These are phyloP conservation scores for Tetracladium setigerum DNA, from an alignment of 495 filamentous ascomycete genomes.

Conservation along the genomic window DNA sequence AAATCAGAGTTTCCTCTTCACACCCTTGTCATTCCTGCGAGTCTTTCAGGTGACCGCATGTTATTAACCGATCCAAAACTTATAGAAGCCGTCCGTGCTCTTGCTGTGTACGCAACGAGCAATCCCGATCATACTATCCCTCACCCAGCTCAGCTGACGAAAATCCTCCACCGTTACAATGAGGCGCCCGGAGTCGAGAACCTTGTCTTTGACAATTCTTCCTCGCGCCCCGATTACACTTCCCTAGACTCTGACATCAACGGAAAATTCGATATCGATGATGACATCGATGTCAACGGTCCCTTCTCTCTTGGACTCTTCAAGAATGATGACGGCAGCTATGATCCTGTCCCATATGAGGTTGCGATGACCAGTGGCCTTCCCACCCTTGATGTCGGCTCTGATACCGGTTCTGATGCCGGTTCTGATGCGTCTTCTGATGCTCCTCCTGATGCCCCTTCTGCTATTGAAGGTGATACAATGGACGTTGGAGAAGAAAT, in stretches of 20 bases:
- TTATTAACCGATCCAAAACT: slow-evolving; percentile 2
- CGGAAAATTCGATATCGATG: slow-evolving; percentile 1
- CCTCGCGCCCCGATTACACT: background rate
- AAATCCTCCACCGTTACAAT: background rate
- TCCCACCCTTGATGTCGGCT: no score
- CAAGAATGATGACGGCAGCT: no score
- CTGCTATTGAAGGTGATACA: no score
- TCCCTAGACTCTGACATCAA: background rate
- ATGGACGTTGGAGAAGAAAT: no score
- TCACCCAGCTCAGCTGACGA: background rate
- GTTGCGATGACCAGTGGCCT: no score
- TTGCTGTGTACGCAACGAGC: background rate
- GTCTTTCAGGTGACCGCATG: background rate
- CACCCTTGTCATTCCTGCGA: background rate
- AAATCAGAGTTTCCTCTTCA: no score
- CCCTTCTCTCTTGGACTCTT: no score
- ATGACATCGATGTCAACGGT: no score
- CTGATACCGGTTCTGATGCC: no score
- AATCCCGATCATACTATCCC: background rate
- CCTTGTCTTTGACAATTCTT: background rate
- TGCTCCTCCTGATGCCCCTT: no score
- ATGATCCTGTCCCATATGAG: no score
- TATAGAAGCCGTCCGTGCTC: background rate
- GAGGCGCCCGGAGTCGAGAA: background rate
- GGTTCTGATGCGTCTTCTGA: no score